Base-by-base conservation (phyloP, 495 filamentous ascomycete genomes). In the Aspergillus haitiensis region DNA sequence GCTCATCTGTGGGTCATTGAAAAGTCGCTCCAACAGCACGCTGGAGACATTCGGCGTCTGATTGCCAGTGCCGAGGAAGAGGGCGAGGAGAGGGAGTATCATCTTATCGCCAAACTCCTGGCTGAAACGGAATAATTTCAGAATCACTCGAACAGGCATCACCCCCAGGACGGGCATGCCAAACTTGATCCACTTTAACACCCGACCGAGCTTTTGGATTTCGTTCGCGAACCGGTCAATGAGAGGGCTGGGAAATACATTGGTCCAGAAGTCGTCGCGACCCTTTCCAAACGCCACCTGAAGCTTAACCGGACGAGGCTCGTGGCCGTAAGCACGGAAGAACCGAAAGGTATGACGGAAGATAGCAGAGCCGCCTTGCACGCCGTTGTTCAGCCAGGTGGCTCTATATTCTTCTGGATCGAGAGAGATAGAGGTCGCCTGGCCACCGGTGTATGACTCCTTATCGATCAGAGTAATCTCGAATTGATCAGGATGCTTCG, bases 311-410 rank as follows among this genome's bases (percentile, higher is more conserved):
- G 84, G 82, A 51, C 88, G 82, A 4, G 88, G 82, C 50, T 82
- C 78, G 68, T 88, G 81, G 0, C 84, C 84, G 58, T 93, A 88
- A 35, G 76, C 78, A 21, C 78, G 78, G 67, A 93, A 92, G 80
- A 91, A 91, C 50, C 84, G 87, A 70, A 92, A 81, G 6, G 89
- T 93, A 66, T 93, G 90, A 64, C 89, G 86, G 76, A 93, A 95
- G 55, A 88, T 89, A 10, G 78, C 76, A 16, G 87, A 90, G 5
- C 90, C 91, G 3, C 91, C 90, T 65, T 95, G 90, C 1, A 95
- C 91, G 11, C 90, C 91, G 61, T 95, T 84, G 64, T 95, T 95
- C 64, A 92, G 79, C 90, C 89, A 93, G 33, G 79, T 79, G 1
- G 89, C 84, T 3, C 88, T 88, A 65, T 88, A 78, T 58, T 82